These are phyloP conservation scores for Spergularia bocconei DNA, from an alignment of 148 eudicot species.

Conservation along the genomic window DNA sequence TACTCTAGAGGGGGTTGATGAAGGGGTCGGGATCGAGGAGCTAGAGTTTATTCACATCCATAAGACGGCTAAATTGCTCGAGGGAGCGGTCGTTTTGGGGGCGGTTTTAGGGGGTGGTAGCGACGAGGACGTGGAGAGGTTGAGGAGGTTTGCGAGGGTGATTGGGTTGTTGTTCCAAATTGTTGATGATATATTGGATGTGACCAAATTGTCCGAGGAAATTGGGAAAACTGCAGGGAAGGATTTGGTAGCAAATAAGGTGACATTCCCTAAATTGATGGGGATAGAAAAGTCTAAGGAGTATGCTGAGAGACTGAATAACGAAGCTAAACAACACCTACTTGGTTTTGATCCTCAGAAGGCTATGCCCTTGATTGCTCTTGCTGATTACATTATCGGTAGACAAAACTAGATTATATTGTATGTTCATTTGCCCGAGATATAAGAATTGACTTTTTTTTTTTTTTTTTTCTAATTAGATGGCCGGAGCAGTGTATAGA, in stretches of 20 bases:
- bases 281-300: conserved; percentile 64
- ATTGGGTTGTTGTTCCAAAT: conserved; percentile 72
- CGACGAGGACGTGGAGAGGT: conserved; percentile 52
- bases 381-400: conserved; percentile 63
- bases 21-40: conserved; percentile 41
- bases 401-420: conserved; percentile 34
- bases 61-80: conserved; percentile 61
- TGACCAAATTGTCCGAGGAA: conserved; percentile 58
- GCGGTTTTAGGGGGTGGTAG: conserved; percentile 61
- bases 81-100: conserved; percentile 59
- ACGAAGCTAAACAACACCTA: conserved; percentile 50
- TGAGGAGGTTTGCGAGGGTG: conserved; percentile 53
- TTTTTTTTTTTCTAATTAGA: too few species aligned
- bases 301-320: conserved; percentile 51
- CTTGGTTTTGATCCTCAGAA: conserved; percentile 47
- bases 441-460: too few species aligned
- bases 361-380: conserved; percentile 58
- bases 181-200: conserved; percentile 73
- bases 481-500: too few species aligned
- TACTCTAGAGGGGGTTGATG: conserved; percentile 35
- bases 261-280: conserved; percentile 59
- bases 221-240: conserved; percentile 77
- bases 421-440: too few species aligned
- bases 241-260: conserved; percentile 64
- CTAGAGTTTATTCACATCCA: conserved; percentile 61